phyloP scores from a whole-genome alignment of 352 stramenopile species.

The Globisporangium spiculum region DNA sequence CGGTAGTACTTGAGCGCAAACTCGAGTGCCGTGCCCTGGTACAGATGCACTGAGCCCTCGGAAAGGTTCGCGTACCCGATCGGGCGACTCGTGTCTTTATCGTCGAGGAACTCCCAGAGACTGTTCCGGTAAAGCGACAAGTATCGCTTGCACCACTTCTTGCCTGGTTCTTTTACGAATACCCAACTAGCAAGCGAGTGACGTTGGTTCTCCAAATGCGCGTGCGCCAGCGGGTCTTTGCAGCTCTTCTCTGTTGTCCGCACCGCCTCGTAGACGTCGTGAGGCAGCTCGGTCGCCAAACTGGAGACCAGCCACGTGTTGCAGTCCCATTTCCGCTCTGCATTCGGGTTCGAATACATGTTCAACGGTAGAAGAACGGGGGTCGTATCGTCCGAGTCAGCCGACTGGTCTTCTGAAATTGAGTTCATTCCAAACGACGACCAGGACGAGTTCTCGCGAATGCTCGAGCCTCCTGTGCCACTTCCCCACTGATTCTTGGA shows the following conservation, averaged over 20 bases:
- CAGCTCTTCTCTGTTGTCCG: constrained; percentile 31
- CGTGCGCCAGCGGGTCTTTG: constrained; percentile 23
- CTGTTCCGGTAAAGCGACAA: constrained; percentile 72
- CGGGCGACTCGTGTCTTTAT: constrained; percentile 51
- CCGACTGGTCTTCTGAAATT: constrained; percentile 47
- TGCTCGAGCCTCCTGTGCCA: constrained; percentile 18
- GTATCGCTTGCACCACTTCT: constrained; percentile 68
- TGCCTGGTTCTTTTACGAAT: constrained; percentile 57
- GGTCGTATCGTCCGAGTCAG: constrained; percentile 41
- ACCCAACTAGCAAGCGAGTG: constrained; percentile 47
- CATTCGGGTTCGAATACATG: constrained; percentile 15
- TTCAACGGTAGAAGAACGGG: constrained; percentile 44
- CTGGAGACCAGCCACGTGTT: constrained; percentile 66
- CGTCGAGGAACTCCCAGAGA: constrained; percentile 74
- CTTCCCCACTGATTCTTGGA: constrained; percentile 30
- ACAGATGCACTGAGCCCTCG: constrained; percentile 54
- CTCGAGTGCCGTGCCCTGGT: constrained; percentile 48
- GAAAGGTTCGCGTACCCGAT: constrained; percentile 76
- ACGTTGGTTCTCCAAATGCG: constrained; percentile 11
- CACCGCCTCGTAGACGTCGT: constrained; percentile 55
- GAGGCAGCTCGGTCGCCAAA: constrained; percentile 58
- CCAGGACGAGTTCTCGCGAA: constrained; percentile 23
- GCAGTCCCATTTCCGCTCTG: constrained; percentile 45
- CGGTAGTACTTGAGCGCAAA: constrained; percentile 62
- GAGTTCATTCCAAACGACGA: constrained; percentile 72